These are phyloP conservation scores for Cystobasidium onofrii DNA, from an alignment of 768 basidiomycete species.

Conservation along the genomic window DNA sequence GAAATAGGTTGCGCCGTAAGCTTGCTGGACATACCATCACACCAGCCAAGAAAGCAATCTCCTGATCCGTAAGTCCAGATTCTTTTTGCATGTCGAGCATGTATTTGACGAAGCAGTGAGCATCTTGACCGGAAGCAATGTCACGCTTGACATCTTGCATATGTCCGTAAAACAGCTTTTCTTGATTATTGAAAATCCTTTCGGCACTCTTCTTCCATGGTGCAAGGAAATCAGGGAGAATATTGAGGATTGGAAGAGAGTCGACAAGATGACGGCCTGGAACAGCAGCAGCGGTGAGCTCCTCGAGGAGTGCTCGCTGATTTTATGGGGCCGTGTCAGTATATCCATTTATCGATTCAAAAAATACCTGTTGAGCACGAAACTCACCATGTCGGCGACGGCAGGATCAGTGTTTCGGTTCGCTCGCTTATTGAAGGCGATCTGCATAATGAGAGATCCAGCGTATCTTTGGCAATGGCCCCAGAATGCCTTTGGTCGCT, in stretches of 20 bases:
- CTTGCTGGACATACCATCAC: slow-evolving; percentile 33
- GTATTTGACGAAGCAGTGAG: slow-evolving; percentile 36
- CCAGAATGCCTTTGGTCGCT: slow-evolving; percentile 35
- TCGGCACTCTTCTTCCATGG: slow-evolving; percentile 39
- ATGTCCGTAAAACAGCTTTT: slow-evolving; percentile 36
- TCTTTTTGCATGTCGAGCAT: slow-evolving; percentile 34
- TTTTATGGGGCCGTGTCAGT: too few species aligned
- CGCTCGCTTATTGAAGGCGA: slow-evolving; percentile 41
- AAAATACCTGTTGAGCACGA: not conserved
- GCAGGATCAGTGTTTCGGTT: slow-evolving; percentile 35
- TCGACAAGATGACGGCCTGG: slow-evolving; percentile 40
- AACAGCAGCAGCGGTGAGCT: slow-evolving; percentile 40
- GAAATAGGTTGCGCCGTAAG: too few species aligned
- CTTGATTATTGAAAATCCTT: slow-evolving; percentile 33
- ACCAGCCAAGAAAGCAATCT: slow-evolving; percentile 40
- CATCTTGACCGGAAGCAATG: slow-evolving; percentile 23
- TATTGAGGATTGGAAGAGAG: slow-evolving; percentile 39
- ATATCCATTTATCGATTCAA: not conserved
- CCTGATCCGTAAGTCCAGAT: slow-evolving; percentile 36
- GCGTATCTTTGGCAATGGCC: slow-evolving; percentile 39
- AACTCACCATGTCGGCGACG: slow-evolving; percentile 34
- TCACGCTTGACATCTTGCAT: slow-evolving; percentile 33
- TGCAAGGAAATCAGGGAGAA: slow-evolving; percentile 35
- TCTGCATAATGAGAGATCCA: slow-evolving; percentile 40
- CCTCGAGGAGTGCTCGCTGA: slow-evolving; percentile 34